Base-by-base conservation (phyloP, 2,329 filamentous ascomycete genomes). In the Uncinocarpus reesii region DNA sequence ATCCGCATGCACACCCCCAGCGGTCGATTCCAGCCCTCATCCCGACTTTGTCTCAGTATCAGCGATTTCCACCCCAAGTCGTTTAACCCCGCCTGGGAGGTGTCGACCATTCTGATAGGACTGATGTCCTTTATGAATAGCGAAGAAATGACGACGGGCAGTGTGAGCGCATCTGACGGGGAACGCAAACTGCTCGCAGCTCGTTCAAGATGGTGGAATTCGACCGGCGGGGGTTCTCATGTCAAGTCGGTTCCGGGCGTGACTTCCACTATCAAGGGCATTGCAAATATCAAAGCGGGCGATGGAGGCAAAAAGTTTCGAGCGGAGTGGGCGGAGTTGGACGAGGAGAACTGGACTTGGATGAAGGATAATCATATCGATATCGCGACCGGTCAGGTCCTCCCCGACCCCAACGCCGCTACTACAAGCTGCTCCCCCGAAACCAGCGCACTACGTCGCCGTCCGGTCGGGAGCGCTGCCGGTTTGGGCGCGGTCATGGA, bases 1-100 rank as follows among this genome's bases (percentile, higher is more conserved):
- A 98, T 98, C 67, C 87, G 90, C 62, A 98, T 98, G 92, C 92
- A 96, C 73, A 98, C 92, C 0, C 92, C 92, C 1, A 90, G 84
- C 10, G 92, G 92, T 51, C 86, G 92, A 62, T 98, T 98, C 71
- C 87, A 95, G 65, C 87, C 89, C 1, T 92, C 84, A 1, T 89
- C 87, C 11, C 80, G 92, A 42, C 79, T 98, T 18, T 98, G 92
- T 62, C 82, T 98, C 41, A 93, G 86, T 62, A 98, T 98, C 60
- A 90, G 83, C 59, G 92, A 98, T 64, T 98, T 96, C 69, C 92
- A 98, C 64, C 92, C 92, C 3, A 94, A 94, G 66, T 90, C 84
- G 23, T 98, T 96, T 74, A 98, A 98, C 65, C 92, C 92, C 1
- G 89, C 92, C 1, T 98, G 92, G 92, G 90, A 95, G 62, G 92